These are phyloP conservation scores for Xylaria nigripes DNA, from an alignment of 495 filamentous ascomycete genomes.

Conservation along the genomic window DNA sequence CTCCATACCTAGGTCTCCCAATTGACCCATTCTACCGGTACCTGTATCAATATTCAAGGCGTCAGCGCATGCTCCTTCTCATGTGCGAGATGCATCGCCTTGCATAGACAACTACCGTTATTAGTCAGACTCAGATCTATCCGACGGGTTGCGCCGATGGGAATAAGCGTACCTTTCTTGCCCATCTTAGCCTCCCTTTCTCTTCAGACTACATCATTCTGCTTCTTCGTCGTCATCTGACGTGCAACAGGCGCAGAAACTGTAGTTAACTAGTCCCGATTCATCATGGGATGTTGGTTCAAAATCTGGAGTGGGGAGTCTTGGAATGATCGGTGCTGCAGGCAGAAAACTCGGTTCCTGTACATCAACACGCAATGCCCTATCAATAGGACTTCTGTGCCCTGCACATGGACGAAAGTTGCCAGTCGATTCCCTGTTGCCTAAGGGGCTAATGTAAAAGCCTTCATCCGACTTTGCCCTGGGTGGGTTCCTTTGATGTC, in stretches of 20 bases:
- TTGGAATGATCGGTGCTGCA: slow-evolving; percentile 18
- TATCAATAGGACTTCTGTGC: background rate
- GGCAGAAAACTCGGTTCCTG: slow-evolving; percentile 12
- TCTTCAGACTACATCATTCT: background rate
- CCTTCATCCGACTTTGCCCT: background rate
- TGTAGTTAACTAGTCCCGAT: background rate
- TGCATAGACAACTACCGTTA: slow-evolving; percentile 7
- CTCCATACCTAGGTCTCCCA: background rate
- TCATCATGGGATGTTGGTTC: slow-evolving; percentile 10
- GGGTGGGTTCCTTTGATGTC: background rate
- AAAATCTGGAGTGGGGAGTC: slow-evolving; percentile 25
- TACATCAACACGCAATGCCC: background rate
- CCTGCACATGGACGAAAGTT: background rate
- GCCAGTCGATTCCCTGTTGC: background rate
- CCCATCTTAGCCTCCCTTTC: slow-evolving; percentile 17
- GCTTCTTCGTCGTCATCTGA: background rate
- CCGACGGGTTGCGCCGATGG: background rate
- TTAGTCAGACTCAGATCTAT: background rate
- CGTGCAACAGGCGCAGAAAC: slow-evolving; percentile 21
- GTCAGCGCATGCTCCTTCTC: slow-evolving; percentile 1
- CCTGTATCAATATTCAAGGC: slow-evolving; percentile 1
- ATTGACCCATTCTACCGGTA: background rate
- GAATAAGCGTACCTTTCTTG: slow-evolving; percentile 14
- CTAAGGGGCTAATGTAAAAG: background rate
- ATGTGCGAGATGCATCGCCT: slow-evolving; percentile 4